phyloP scores from a whole-genome alignment of 371 early-diverging fungal genomes.

The Lichtheimia corymbifera region DNA sequence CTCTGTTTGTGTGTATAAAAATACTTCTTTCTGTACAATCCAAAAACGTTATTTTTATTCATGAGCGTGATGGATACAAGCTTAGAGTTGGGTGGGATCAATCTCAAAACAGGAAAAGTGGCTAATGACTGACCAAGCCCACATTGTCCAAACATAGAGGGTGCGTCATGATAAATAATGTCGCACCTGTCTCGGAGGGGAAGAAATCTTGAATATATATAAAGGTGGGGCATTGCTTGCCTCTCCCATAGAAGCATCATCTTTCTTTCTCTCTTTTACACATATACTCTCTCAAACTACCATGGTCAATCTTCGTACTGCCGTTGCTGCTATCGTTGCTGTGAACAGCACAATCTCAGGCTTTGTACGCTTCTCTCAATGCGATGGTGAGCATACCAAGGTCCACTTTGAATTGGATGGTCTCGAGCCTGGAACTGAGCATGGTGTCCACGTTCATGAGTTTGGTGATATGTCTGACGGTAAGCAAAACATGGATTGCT shows the following conservation, averaged over 20 bases:
- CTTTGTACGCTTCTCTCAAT: constrained; percentile 71
- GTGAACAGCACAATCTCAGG: constrained; percentile 56
- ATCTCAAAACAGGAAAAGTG: constrained; percentile 1
- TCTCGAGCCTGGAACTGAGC: constrained; percentile 68
- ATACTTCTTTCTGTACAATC: too few relatives aligned
- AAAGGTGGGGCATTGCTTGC: too few relatives aligned
- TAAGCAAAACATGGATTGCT: constrained; percentile 3
- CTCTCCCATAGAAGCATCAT: neutral
- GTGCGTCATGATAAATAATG: constrained; percentile 1
- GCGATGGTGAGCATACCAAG: constrained; percentile 48
- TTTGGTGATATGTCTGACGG: constrained; percentile 78
- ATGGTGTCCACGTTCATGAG: constrained; percentile 89
- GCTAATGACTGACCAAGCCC: neutral
- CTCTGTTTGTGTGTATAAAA: too few relatives aligned
- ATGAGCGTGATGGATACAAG: too few relatives aligned
- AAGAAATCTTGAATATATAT: too few relatives aligned
- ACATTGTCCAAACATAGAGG: too few relatives aligned
- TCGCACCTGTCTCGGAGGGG: constrained; percentile 4
- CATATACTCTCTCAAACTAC: constrained; percentile 13
- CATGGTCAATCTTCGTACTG: constrained; percentile 51
- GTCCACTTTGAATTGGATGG: constrained; percentile 65
- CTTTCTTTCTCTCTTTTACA: neutral
- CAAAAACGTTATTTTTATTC: too few relatives aligned
- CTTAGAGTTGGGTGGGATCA: too few relatives aligned
- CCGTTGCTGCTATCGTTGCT: constrained; percentile 67